phyloP scores from a whole-genome alignment of 345 rosid species.

The Acer campestre region DNA sequence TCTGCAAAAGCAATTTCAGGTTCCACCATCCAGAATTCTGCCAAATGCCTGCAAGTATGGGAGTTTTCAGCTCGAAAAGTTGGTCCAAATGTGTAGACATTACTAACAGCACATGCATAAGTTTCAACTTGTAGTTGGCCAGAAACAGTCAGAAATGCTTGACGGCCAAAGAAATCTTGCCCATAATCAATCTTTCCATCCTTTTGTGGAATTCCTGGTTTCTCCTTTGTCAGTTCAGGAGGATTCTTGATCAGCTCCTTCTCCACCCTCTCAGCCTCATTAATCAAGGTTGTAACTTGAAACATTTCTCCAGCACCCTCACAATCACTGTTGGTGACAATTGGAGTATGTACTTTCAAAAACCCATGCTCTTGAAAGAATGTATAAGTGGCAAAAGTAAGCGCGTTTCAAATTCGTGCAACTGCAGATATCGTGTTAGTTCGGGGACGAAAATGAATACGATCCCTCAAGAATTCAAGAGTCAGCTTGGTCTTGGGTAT shows the following conservation, averaged over 20 bases:
- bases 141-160: slow-evolving; percentile 92
- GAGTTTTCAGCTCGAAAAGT: slow-evolving; percentile 95
- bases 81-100: slow-evolving; percentile 91
- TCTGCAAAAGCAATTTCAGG: slow-evolving; percentile 95
- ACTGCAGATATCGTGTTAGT: slow-evolving; percentile 86
- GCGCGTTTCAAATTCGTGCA: slow-evolving; percentile 86
- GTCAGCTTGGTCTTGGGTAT: slow-evolving; percentile 84
- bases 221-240: too few relatives aligned
- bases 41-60: slow-evolving; percentile 95
- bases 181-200: slow-evolving; percentile 79
- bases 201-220: slow-evolving; percentile 76
- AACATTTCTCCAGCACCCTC: slow-evolving; percentile 99
- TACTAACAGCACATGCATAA: slow-evolving; percentile 79
- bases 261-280: slow-evolving; percentile 63
- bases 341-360: slow-evolving; percentile 80
- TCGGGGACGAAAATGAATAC: slow-evolving; percentile 74
- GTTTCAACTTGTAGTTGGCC: slow-evolving; percentile 95
- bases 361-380: slow-evolving; percentile 82
- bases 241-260: slow-evolving; percentile 74
- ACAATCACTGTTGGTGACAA: slow-evolving; percentile 88
- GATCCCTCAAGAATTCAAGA: slow-evolving; percentile 78
- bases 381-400: slow-evolving; percentile 82
- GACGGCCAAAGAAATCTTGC: slow-evolving; percentile 82
- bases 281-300: slow-evolving; percentile 87
- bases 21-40: slow-evolving; percentile 99